Evolutionary conservation across 495 filamentous ascomycete species (phyloP), one percentile per base, ranked within the genome.

Genomic region (Annulohypoxylon stygium): DNA sequence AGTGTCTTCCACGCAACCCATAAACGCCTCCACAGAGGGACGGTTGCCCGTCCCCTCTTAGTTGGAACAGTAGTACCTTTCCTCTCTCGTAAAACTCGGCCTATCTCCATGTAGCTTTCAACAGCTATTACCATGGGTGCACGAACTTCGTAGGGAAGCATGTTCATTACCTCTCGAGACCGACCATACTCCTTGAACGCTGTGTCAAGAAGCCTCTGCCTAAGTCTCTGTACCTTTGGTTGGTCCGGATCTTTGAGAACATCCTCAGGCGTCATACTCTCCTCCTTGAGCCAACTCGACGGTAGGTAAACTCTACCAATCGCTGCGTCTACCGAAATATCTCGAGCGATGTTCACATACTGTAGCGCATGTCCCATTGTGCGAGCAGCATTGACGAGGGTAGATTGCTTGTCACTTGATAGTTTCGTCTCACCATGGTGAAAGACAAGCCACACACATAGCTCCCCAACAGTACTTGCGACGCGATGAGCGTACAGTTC

Each of bases 91-190:
- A 90, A 76, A 59, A 90, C 86, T 41, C 89, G 77, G 12, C 89
- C 91, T 77, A 92, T 93, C 74, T 91, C 90, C 86, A 93, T 90
- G 67, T 93, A 93, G 69, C 88, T 91, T 79, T 92, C 90, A 0
- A 92, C 88, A 3, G 89, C 90, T 8, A 91, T 89, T 33, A 87
- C 81, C 77, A 92, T 85, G 2, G 90, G 88, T 4, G 85, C 87
- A 61, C 87, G 81, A 4, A 86, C 86, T 60, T 87, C 85, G 0
- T 30, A 10, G 4, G 91, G 90, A 10, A 93, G 76, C 68, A 84
- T 65, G 50, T 88, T 82, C 75, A 93, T 90, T 0, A 84, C 83
- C 1, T 47, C 73, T 59, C 83, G 78, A 4, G 86, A 83, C 18
- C 77, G 78, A 4, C 79, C 67, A 72, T 92, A 90, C 26, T 87